A percentile compares a stretch with the other conserved stretches of the same genome.
phyloP scores from a whole-genome alignment of 2,329 filamentous ascomycete species.

The Claviceps pazoutovae region DNA sequence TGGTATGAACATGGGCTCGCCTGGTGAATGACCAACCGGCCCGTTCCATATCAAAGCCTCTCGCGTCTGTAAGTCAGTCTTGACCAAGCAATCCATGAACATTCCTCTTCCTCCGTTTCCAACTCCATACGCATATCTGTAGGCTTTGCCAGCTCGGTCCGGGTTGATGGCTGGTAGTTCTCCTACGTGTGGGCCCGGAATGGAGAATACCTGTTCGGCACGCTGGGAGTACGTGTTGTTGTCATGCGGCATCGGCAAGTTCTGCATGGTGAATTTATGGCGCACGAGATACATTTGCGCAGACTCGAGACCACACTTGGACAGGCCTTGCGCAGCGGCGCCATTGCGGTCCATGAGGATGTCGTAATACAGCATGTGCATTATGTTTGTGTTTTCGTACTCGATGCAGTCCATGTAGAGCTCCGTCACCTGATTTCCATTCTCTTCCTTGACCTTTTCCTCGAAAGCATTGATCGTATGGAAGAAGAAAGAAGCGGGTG shows the following conservation, averaged over 20 bases:
- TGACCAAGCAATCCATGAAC: slow-evolving; percentile 48
- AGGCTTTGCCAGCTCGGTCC: slow-evolving; percentile 31
- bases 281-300: slow-evolving; percentile 26
- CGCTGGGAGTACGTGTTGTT: slow-evolving; percentile 8
- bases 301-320: slow-evolving; percentile 23
- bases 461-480: slow-evolving; percentile 70
- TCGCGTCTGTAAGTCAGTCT: slow-evolving; percentile 46
- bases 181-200: slow-evolving; percentile 38
- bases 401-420: slow-evolving; percentile 52
- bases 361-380: slow-evolving; percentile 57
- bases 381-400: slow-evolving; percentile 50
- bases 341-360: slow-evolving; percentile 42
- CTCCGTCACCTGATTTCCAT: slow-evolving; percentile 20
- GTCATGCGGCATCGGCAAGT: slow-evolving; percentile 5
- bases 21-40: slow-evolving; percentile 46
- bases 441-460: slow-evolving; percentile 28
- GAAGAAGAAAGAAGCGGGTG: slow-evolving; percentile 61
- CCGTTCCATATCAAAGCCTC: slow-evolving; percentile 42
- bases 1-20: slow-evolving; percentile 55
- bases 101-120: slow-evolving; percentile 43
- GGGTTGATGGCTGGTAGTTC: slow-evolving; percentile 58
- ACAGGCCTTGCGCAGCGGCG: slow-evolving; percentile 29
- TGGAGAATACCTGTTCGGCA: slow-evolving; percentile 26
- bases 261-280: slow-evolving; percentile 26
- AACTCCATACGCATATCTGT: slow-evolving; percentile 49